A percentile compares a stretch with the other conserved stretches of the same genome.
Conservation (phyloP, 371 early-diverging fungal species). For the Paraphysoderma sedebokerense region DNA sequence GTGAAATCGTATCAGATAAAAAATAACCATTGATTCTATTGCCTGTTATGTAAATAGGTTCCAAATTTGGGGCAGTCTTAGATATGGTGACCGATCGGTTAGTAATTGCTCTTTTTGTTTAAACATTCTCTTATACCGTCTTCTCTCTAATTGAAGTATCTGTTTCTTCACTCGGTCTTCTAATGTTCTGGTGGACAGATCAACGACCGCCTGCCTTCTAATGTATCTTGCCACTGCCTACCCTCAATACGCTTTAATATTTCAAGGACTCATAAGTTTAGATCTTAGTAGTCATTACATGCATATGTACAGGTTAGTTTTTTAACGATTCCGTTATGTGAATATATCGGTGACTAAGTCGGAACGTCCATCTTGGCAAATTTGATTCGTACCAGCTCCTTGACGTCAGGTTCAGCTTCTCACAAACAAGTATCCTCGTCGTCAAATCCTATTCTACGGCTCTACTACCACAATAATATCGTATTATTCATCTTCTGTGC, state of each 20-base stretch:
- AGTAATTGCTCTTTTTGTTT: background rate
- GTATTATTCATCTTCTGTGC: conserved; percentile 83
- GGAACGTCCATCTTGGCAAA: background rate
- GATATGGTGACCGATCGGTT: conserved; percentile 96
- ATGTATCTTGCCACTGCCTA: conserved; percentile 58
- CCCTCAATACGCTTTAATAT: conserved; percentile 47
- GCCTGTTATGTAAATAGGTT: too few species aligned
- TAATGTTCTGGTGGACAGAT: conserved; percentile 16
- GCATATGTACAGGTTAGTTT: conserved; percentile 81
- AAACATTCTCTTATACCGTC: background rate
- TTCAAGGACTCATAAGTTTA: conserved; percentile 74
- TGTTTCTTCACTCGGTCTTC: background rate
- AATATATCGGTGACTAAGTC: background rate
- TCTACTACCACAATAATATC: conserved; percentile 72
- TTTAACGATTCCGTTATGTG: background rate
- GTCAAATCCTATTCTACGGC: conserved; percentile 51
- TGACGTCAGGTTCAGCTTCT: conserved; percentile 66
- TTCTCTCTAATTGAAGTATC: background rate
- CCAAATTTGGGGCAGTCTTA: conserved; percentile 85
- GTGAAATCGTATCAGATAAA: too few species aligned
- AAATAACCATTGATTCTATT: too few species aligned
- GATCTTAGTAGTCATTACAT: conserved; percentile 92
- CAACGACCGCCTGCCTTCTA: conserved; percentile 79
- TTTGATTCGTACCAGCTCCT: conserved; percentile 30
- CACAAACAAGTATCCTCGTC: conserved; percentile 67